A percentile compares a stretch with the other conserved stretches of the same genome.
Evolutionary conservation across 2,329 filamentous ascomycete genomes (phyloP).

Genomic region (Colletotrichum ledebouriae): DNA sequence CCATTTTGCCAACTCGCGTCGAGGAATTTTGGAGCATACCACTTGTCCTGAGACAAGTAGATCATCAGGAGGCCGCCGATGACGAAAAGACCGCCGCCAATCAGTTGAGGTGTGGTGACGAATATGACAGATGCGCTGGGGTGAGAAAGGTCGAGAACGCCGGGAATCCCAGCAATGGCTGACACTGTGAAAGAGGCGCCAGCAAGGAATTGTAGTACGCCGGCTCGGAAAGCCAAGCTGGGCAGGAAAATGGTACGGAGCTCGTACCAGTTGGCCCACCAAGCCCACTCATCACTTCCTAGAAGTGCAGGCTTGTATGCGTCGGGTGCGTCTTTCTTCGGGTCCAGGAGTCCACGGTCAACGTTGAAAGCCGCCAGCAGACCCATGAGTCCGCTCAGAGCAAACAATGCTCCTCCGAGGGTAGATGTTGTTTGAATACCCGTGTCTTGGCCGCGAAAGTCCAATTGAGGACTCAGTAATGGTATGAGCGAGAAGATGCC

Average conservation of each 20-base stretch:
- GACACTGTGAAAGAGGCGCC: slow-evolving; percentile 32
- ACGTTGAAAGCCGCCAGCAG: slow-evolving; percentile 36
- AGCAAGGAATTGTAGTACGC: slow-evolving; percentile 32
- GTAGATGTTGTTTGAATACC: slow-evolving; percentile 16
- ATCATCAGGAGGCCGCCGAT: slow-evolving; percentile 29
- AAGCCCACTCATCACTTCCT: slow-evolving; percentile 37
- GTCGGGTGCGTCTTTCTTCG: slow-evolving; percentile 32
- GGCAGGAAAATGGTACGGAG: slow-evolving; percentile 25
- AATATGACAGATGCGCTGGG: slow-evolving; percentile 30
- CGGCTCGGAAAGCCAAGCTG: slow-evolving; percentile 28
- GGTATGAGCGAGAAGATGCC: slow-evolving; percentile 35
- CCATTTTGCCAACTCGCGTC: slow-evolving; percentile 40
- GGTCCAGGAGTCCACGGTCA: slow-evolving; percentile 27
- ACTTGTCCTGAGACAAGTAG: slow-evolving; percentile 34
- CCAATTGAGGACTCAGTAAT: not conserved
- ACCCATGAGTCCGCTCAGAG: slow-evolving; percentile 28
- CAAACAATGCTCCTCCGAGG: slow-evolving; percentile 23
- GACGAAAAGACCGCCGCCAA: slow-evolving; percentile 36
- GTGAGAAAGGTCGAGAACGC: slow-evolving; percentile 37
- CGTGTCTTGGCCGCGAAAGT: slow-evolving; percentile 17
- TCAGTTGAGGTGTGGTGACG: slow-evolving; percentile 32
- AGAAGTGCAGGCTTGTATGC: slow-evolving; percentile 34
- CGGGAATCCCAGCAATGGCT: slow-evolving; percentile 25
- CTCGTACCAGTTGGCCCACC: slow-evolving; percentile 30
- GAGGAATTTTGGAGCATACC: slow-evolving; percentile 26